Evolutionary conservation across 306 rosid genomes (phyloP), one percentile per base, ranked within the genome.

Genomic region (Inga oerstediana): DNA sequence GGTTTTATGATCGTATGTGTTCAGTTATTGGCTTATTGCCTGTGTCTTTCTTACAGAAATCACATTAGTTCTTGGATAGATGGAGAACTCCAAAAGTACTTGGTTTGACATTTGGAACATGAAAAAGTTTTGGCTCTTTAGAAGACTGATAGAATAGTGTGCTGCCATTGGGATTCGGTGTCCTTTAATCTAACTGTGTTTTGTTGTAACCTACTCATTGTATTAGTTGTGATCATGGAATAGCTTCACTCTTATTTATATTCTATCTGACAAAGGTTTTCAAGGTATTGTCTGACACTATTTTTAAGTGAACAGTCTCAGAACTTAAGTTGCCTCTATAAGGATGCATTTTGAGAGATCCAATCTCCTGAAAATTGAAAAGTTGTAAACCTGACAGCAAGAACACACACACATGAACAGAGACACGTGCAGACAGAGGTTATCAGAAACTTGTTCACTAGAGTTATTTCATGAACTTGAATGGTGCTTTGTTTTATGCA

Each of bases 401-500:
- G 35, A 44, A 66, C 10, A 16, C 54, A 27, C 43, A 27, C n/a
- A 6, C 71, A 43, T 43, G 44, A 41, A 8, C 20, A 5, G 0
- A 1, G 30, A 58, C 13, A 22, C 2, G 6, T 35, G 8, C 44
- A 13, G 19, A 17, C 24, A 24, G 81, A 62, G 44, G 59, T 51
- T 70, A 30, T 19, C 44, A 8, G 27, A 46, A 51, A 27, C 71
- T 68, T 37, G 75, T 72, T 41, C 68, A 54, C 74, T 56, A 6
- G 52, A 44, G 37, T 82, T 77, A 77, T 80, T 56, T 70, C 44
- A 59, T 24, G 62, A 82, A 30, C 13, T 68, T 82, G 27, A 72
- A 74, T 4, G n/a, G 16, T 73, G 76, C 84, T 72, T 58, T 51
- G 15, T 65, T 74, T 84, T 72, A 66, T 76, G 86, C 90, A 89